Conservation (phyloP, 257 asterid species). For the Echium plantagineum region DNA sequence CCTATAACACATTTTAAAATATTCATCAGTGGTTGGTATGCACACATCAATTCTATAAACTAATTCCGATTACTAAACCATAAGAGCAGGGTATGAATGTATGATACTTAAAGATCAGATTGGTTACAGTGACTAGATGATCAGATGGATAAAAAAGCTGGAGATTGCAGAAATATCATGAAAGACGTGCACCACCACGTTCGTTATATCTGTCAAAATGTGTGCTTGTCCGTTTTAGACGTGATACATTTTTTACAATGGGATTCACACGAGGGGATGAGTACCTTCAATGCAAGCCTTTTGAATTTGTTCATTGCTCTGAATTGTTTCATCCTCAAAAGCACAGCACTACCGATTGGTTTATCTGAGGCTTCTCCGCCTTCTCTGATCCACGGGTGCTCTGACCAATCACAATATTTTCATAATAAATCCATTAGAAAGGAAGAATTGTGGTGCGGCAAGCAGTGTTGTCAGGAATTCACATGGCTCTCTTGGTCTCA, state of each 20-base stretch:
- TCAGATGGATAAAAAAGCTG: too few species aligned
- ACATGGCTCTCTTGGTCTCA: neutral
- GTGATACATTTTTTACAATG: neutral
- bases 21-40: neutral
- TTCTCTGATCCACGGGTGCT: slow-evolving; percentile 83
- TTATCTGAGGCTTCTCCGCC: slow-evolving; percentile 81
- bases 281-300: slow-evolving; percentile 80
- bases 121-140: neutral
- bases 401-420: slow-evolving; percentile 19
- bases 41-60: neutral
- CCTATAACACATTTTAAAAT: slow-evolving; percentile 24
- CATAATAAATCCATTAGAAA: neutral
- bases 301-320: slow-evolving; percentile 91
- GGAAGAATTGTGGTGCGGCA: neutral
- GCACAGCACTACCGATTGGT: slow-evolving; percentile 79
- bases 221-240: neutral
- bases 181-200: neutral
- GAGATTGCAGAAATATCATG: too few species aligned
- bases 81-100: neutral
- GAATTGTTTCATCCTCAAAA: slow-evolving; percentile 86
- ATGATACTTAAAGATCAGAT: neutral
- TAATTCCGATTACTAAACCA: neutral
- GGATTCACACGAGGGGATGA: neutral
- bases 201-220: neutral
- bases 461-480: neutral